phyloP scores from a whole-genome alignment of 176 grass and related monocot genomes.

The Pontederia paniculata region DNA sequence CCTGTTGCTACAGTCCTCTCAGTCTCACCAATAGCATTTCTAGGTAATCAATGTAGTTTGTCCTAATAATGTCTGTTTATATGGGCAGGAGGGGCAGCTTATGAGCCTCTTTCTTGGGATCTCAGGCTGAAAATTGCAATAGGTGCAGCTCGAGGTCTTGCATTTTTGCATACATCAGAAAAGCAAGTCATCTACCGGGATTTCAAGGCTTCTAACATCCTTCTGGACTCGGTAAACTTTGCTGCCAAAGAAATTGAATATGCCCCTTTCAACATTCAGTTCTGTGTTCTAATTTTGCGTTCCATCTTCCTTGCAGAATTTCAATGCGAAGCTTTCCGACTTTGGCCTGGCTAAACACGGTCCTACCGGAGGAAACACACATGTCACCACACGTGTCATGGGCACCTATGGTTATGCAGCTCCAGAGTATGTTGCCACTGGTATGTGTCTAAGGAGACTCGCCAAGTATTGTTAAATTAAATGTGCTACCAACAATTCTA shows the following conservation, averaged over 20 bases:
- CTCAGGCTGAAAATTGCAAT: conserved; percentile 84
- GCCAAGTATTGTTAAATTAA: neutral
- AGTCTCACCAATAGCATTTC: neutral
- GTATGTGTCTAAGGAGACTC: conserved; percentile 20
- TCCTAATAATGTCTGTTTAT: conserved; percentile 5
- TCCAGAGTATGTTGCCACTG: conserved; percentile 79
- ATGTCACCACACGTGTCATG: conserved; percentile 89
- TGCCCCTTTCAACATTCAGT: no score
- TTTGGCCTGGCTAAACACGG: conserved; percentile 86
- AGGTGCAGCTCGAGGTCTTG: conserved; percentile 81
- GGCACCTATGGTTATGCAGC: conserved; percentile 82
- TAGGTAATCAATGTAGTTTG: conserved; percentile 1
- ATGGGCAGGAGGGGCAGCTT: conserved; percentile 39
- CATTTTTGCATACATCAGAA: conserved; percentile 77
- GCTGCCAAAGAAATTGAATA: neutral
- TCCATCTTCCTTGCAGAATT: conserved; percentile 33
- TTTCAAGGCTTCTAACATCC: conserved; percentile 85
- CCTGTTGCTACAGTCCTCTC: no score
- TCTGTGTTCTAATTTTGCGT: neutral
- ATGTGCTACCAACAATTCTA: no score
- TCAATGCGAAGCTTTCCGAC: conserved; percentile 66
- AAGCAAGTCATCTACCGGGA: conserved; percentile 82
- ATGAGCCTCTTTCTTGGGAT: conserved; percentile 61
- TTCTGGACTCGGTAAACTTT: conserved; percentile 58
- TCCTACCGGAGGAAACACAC: conserved; percentile 49